Evolutionary conservation across 1,284 basidiomycete species (phyloP).

Genomic region (Trichosporon sp.): DNA sequence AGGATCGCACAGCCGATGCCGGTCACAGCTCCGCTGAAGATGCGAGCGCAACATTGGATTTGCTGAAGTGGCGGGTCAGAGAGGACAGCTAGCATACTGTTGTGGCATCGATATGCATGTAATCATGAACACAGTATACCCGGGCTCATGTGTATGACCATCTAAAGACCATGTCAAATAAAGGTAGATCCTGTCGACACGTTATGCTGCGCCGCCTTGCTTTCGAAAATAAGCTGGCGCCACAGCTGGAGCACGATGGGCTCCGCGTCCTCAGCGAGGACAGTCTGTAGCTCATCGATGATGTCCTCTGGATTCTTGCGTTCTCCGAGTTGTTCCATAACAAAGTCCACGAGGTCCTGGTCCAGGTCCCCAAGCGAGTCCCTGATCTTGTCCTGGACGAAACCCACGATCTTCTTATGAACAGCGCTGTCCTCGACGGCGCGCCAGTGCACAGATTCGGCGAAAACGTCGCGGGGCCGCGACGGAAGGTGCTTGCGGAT

Average conservation of each 20-base stretch:
- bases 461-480: slow-evolving; percentile 74
- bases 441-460: slow-evolving; percentile 80
- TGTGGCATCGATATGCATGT: not conserved
- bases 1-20: slow-evolving; percentile 63
- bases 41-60: slow-evolving; percentile 77
- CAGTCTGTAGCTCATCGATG: slow-evolving; percentile 80
- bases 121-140: not conserved
- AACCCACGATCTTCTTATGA: slow-evolving; percentile 75
- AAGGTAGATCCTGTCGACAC: slow-evolving; percentile 1
- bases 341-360: slow-evolving; percentile 80
- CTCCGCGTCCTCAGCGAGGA: slow-evolving; percentile 81
- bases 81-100: slow-evolving; percentile 35
- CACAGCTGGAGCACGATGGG: slow-evolving; percentile 75
- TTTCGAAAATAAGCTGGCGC: slow-evolving; percentile 84
- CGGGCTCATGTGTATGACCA: not conserved
- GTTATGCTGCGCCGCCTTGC: slow-evolving; percentile 17
- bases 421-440: slow-evolving; percentile 70
- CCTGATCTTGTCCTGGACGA: slow-evolving; percentile 75
- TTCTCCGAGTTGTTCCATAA: slow-evolving; percentile 81
- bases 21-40: slow-evolving; percentile 86
- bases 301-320: slow-evolving; percentile 78
- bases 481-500: slow-evolving; percentile 69
- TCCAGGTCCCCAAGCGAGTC: slow-evolving; percentile 78
- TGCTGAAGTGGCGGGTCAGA: slow-evolving; percentile 63
- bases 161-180: not conserved